Evolutionary conservation across 2,329 filamentous ascomycete genomes (phyloP), one percentile per base, ranked within the genome.

Genomic region (Stemphylium lycopersici): DNA sequence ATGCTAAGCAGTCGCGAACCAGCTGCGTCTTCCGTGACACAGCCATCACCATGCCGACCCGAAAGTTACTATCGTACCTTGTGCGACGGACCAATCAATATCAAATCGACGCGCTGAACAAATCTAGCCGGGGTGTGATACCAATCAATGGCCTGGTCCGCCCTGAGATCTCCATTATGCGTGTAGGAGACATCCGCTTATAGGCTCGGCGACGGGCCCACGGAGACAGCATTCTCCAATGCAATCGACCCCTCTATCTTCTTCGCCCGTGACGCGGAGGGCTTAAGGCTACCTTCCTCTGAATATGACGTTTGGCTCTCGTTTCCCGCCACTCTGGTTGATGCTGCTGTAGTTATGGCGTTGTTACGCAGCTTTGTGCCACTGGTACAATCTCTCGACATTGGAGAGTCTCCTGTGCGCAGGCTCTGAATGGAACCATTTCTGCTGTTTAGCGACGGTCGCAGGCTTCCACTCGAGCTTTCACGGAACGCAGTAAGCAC

Each of bases 401-500:
- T 26, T 8, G 52, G 50, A 22, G 42, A 49, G 32, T 63, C 62
- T 31, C 43, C 44, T 43, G 55, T 29, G 42, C 32, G 46, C 29
- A 57, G 31, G 12, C 57, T 62, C 47, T 59, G 39, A 12, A 38
- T 47, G 5, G 67, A 71, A 44, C 54, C 67, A 49, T 61, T 61
- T 22, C 62, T 65, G 37, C 61, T 65, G 26, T 61, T 58, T 10
- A 56, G 44, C 18, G 24, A 29, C 44, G 50, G 54, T 32, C 33
- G 63, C 24, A 52, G n/a, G 24, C 42, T 64, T 40, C 53, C 59
- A 16, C 39, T 59, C 16, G 58, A 62, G 6, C 55, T 53, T 6
- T 69, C 46, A 8, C 58, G 66, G 39, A 70, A 67, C 13, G 65
- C 67, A 10, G 72, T 74, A 24, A 67, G 32, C 12, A 71, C 56